Evolutionary conservation across 257 asterid species (phyloP), one percentile per base, ranked within the genome.

Genomic region (Salvia miltiorrhiza): DNA sequence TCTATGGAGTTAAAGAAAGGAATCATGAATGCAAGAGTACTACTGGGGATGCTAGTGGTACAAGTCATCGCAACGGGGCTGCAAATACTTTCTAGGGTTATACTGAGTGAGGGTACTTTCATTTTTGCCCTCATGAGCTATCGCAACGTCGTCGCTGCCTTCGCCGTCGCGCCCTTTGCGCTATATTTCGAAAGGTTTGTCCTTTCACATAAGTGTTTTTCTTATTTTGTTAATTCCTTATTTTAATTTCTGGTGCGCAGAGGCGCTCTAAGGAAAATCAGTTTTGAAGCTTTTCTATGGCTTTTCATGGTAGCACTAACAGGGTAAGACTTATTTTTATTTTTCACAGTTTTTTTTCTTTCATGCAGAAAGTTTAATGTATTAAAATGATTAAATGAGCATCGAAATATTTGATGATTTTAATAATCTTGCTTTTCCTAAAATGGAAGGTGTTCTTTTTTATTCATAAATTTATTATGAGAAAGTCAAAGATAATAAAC

Each of bases 1-100:
- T 19, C 13, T 3, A 85, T 79, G 75, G 73, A 45, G 47, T 17
- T 62, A 68, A n/a, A 70, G 83, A 72, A 65, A 23, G 74, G 71
- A 77, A 56, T 81, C 1, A 28, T 7, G 62, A 72, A 26, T 5
- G 81, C 76, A 2, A 43, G 74, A 53, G 77, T 86, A 20, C 76
- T 35, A 4, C 53, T 80, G 0, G 92, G 86, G 2, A 85, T 87
- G 94, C 55, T 87, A 1, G 0, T 37, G 52, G 92, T 87, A 19
- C 96, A 89, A 80, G 59, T 52, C 1, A 83, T 85, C 1, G 58
- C 77, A n/a, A 47, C 87, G 1, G 94, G 88, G 2, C 40, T 87
- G 67, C 96, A 85, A 53, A 82, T 89, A 35, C 86, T 89, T 1
- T 87, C 94, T 0, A 85, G 81, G 61, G 69, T 89, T 9, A 79